Evolutionary conservation across 192 early-diverging fungal species (phyloP), one percentile per base, ranked within the genome.

Genomic region (Umbelopsis vinacea): DNA sequence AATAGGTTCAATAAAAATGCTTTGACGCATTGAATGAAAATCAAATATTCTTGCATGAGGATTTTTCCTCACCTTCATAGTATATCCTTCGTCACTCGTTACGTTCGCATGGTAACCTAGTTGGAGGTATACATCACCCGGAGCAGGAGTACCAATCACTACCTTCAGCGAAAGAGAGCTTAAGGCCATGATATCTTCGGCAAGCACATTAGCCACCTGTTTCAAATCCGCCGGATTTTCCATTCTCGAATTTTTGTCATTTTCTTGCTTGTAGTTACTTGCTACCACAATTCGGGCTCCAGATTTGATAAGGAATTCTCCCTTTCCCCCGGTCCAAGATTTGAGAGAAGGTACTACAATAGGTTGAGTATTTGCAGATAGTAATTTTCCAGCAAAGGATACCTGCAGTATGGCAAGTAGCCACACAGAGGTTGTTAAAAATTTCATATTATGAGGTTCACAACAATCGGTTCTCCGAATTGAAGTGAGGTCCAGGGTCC

Each of bases 221-320:
- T 46, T 48, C 40, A 68, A 48, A 33, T 68, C 10, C 14, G 67
- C 67, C 6, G 67, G 67, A 8, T 68, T 68, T 48, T 68, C 67
- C 67, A 68, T 68, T 19, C 67, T 40, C 9, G 67, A 68, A 46
- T 23, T 45, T 15, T 15, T 23, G 23, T 68, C 67, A 23, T 26
- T 33, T 9, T 47, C 40, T 17, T 45, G 19, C 24, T 46, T 1
- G 17, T 68, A 68, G 7, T 33, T 48, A 21, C 37, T 19, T 15
- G 37, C 17, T 21, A 68, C 45, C 6, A 48, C 67, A 48, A 68
- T 68, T 37, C 67, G 10, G 1, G 67, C 19, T 9, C 38, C 67
- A 22, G 37, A 38, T 11, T 35, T 47, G 14, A 68, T 4, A 9
- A 23, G 67, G 22, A 46, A 22, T 6, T 48, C 19, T 11, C 67